phyloP scores from a whole-genome alignment of 331 rosid genomes.

The Saraca asoca region DNA sequence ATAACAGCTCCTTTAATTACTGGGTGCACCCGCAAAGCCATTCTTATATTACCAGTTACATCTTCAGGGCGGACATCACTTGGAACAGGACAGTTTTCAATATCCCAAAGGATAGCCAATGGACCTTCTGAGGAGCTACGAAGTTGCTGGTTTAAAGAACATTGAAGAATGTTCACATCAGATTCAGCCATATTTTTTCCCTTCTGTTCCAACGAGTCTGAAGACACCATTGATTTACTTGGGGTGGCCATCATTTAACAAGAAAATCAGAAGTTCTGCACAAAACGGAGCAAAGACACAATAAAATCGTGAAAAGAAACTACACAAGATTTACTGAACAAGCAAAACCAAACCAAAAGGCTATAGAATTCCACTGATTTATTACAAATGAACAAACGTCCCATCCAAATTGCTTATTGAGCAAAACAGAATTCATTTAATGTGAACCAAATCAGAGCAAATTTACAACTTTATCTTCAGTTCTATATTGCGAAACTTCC shows the following conservation, averaged over 20 bases:
- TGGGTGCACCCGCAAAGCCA: conserved; percentile 94
- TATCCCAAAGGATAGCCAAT: conserved; percentile 91
- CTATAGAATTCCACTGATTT: too few relatives aligned
- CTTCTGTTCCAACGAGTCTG: conserved; percentile 58
- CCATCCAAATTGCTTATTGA: too few relatives aligned
- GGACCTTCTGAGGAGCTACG: conserved; percentile 68
- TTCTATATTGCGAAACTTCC: too few relatives aligned
- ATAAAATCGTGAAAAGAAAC: too few relatives aligned
- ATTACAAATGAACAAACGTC: too few relatives aligned
- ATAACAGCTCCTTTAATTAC: conserved; percentile 83
- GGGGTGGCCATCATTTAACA: conserved; percentile 51
- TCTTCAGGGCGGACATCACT: conserved; percentile 96
- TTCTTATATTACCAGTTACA: conserved; percentile 88
- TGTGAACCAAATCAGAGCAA: too few relatives aligned
- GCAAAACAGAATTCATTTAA: too few relatives aligned
- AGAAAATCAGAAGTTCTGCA: conserved; percentile 49
- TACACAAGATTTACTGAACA: too few relatives aligned
- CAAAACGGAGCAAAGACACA: conserved; percentile 7
- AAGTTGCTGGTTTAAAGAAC: conserved; percentile 56
- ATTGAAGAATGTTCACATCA: conserved; percentile 48
- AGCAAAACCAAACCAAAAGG: too few relatives aligned
- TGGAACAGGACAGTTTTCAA: conserved; percentile 95
- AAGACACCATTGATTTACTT: conserved; percentile 41
- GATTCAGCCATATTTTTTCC: conserved; percentile 53
- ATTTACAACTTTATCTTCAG: too few relatives aligned